Conservation (phyloP, 805 yeast species). For the Sugiyamaella americana region DNA sequence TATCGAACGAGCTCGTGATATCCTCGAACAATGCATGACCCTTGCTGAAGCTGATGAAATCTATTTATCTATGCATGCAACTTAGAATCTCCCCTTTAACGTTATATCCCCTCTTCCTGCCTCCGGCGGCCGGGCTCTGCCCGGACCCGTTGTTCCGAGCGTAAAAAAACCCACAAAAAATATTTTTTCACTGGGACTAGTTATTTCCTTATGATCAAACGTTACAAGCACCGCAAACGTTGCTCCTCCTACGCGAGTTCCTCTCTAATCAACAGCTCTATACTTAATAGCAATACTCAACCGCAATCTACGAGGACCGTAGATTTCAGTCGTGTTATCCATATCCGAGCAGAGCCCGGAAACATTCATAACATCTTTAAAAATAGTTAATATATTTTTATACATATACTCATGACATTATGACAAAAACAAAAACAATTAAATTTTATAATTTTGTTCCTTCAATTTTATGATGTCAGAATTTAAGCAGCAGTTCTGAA, state of each 20-base stretch:
- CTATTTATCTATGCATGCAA: constrained; percentile 49
- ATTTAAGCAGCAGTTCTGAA: constrained; percentile 73
- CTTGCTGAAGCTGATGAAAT: constrained; percentile 76
- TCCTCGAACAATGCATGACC: constrained; percentile 60
- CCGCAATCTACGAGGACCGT: too few relatives aligned
- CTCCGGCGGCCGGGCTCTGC: background rate
- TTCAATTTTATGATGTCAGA: background rate
- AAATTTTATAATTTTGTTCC: background rate
- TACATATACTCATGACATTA: background rate
- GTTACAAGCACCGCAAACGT: too few relatives aligned
- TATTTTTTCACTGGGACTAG: too few relatives aligned
- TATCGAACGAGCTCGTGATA: constrained; percentile 63
- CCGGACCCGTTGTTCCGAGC: too few relatives aligned
- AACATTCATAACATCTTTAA: background rate
- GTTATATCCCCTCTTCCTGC: background rate
- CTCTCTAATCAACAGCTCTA: background rate
- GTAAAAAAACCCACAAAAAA: too few relatives aligned
- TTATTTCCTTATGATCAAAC: too few relatives aligned
- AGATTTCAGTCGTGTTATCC: too few relatives aligned
- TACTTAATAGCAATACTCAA: background rate
- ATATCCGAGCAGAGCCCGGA: background rate
- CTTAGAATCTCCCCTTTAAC: background rate
- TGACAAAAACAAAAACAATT: background rate
- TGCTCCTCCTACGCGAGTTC: background rate
- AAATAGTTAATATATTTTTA: background rate